Base-by-base conservation (phyloP, 768 basidiomycete genomes). In the Pulveroboletus frians region DNA sequence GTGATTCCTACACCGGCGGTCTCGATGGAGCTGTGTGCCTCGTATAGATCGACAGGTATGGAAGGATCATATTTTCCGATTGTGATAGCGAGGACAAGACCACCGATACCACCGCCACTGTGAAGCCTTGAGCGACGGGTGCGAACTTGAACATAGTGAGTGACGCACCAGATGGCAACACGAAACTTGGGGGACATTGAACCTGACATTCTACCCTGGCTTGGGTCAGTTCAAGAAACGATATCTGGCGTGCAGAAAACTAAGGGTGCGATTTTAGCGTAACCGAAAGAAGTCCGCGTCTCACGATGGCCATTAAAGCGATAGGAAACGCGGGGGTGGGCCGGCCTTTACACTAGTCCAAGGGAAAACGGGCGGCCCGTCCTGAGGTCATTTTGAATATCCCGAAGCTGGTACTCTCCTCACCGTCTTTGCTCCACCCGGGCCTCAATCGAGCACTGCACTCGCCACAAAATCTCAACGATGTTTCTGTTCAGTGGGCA, bases 21-120 rank as follows among this genome's bases (percentile, higher is more conserved):
- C 3, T 66, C 66, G 35, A 75, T 61, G 20, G 70, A 69, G 3
- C 66, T 49, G 13, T 69, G 71, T 3, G 74, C 68, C 62, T 80
- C 78, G 54, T 78, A 79, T 2, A 78, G 46, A 49, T 73, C 64
- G 7, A 75, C 66, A 43, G 69, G 60, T 9, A 75, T 54, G 4
- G 53, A 55, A 13, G 50, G 47, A 55, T 70, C 55, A 37, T 66
- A 66, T 39, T 58, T 59, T 23, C 61, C 67, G 21, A 74, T 63
- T 5, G 69, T 62, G n/a, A 64, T 62, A 0, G 76, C 72, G 15
- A 79, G 68, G 0, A 70, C 64, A 9, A 77, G 62, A 10, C 76
- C 76, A 17, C 69, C 72, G 36, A 76, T 71, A 1, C 73, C 75
- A 14, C 66, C 73, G 29, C 66, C 72, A 51, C 65, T 73, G 50